Conservation (phyloP, 306 rosid genomes). For the Fragaria ananassa region DNA sequence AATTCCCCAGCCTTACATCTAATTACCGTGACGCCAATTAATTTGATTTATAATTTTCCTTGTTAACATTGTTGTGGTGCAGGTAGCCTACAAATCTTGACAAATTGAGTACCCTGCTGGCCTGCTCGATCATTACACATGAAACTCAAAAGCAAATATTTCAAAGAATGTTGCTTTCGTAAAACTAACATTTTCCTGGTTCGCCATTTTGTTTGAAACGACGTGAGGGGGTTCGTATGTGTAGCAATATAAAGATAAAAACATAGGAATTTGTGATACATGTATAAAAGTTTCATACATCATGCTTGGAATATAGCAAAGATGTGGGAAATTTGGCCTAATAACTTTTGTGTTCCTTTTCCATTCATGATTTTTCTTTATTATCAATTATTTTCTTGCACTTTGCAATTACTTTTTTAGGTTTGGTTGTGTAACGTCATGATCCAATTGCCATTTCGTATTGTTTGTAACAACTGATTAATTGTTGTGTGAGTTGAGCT, state of each 20-base stretch:
- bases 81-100: constrained; percentile 20
- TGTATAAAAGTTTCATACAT: background rate
- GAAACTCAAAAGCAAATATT: background rate
- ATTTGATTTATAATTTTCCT: background rate
- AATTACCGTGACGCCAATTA: background rate
- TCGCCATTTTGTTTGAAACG: background rate
- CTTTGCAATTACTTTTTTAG: background rate
- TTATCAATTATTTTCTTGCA: background rate
- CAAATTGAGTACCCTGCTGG: background rate
- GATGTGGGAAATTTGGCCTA: background rate
- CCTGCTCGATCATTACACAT: background rate
- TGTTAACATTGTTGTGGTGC: constrained; percentile 13
- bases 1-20: background rate
- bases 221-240: background rate
- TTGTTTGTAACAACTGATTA: background rate
- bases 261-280: too few species aligned
- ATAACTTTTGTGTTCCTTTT: background rate
- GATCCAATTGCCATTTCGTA: background rate
- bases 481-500: too few species aligned
- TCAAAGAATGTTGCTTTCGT: background rate
- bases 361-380: background rate
- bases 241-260: background rate
- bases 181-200: background rate
- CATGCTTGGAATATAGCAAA: background rate
- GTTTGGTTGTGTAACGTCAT: background rate